These are phyloP conservation scores for Hanseniaspora gamundiae DNA, from an alignment of 1,139 yeast species.

Conservation along the genomic window DNA sequence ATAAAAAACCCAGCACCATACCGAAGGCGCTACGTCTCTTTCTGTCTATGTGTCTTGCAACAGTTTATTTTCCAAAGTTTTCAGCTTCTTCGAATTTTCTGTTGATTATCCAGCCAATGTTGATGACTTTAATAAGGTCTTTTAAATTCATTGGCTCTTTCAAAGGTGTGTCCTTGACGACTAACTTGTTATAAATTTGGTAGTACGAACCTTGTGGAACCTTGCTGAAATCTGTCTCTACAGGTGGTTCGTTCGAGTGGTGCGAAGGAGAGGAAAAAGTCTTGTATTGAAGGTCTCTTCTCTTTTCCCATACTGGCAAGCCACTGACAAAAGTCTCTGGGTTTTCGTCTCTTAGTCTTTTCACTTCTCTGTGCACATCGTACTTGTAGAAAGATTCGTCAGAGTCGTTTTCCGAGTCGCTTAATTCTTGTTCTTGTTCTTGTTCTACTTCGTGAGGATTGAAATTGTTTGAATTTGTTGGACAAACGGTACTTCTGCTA, in stretches of 20 bases:
- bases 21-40: too few species aligned
- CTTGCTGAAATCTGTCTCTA: slow-evolving; percentile 12
- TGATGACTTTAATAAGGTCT: slow-evolving; percentile 48
- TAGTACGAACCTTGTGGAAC: slow-evolving; percentile 36
- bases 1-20: too few species aligned
- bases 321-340: slow-evolving; percentile 32
- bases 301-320: slow-evolving; percentile 43
- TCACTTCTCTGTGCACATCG: slow-evolving; percentile 23
- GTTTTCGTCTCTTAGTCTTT: slow-evolving; percentile 17
- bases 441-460: slow-evolving; percentile 11
- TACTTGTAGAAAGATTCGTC: slow-evolving; percentile 21
- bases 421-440: slow-evolving; percentile 15
- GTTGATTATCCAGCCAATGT: slow-evolving; percentile 59
- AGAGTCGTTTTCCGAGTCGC: slow-evolving; percentile 9
- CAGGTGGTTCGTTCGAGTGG: neutral
- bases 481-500: too few species aligned
- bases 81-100: slow-evolving; percentile 46
- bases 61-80: neutral
- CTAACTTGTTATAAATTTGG: slow-evolving; percentile 43
- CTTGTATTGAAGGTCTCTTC: slow-evolving; percentile 36
- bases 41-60: too few species aligned
- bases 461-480: slow-evolving; percentile 3
- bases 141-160: slow-evolving; percentile 46
- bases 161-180: slow-evolving; percentile 45
- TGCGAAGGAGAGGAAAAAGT: slow-evolving; percentile 3